Conservation (phyloP, 495 filamentous ascomycete species). For the Talaromyces stipitatus region DNA sequence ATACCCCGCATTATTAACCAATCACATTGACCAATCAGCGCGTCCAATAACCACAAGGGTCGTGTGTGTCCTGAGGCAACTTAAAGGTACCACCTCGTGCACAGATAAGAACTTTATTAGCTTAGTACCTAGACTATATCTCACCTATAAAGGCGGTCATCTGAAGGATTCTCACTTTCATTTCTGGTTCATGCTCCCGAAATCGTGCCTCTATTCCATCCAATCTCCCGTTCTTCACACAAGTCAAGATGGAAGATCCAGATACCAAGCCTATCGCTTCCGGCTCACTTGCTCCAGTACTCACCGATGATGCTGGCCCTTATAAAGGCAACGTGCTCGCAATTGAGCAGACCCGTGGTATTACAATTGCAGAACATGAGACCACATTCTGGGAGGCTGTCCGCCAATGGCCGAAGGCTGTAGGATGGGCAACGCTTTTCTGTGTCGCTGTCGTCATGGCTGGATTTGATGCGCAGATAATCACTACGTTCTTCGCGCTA, state of each 20-base stretch:
- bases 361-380: slow-evolving; percentile 2
- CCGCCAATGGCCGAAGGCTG: slow-evolving; percentile 5
- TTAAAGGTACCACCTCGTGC: neutral
- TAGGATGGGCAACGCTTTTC: slow-evolving; percentile 2
- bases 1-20: neutral
- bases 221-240: neutral
- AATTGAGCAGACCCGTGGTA: slow-evolving; percentile 4
- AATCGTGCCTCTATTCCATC: neutral
- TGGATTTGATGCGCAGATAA: slow-evolving; percentile 36
- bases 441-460: slow-evolving; percentile 7
- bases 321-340: slow-evolving; percentile 2
- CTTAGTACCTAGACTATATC: neutral
- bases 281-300: neutral
- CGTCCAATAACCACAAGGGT: neutral
- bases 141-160: neutral
- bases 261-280: neutral
- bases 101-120: neutral
- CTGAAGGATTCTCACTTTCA: neutral
- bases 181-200: neutral
- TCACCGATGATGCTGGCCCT: neutral
- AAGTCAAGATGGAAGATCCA: slow-evolving; percentile 1
- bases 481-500: slow-evolving; percentile 25
- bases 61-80: no score
- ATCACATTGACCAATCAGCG: neutral
- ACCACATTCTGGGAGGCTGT: neutral